Base-by-base conservation (phyloP, 352 stramenopile species). In the Pythium biforme region DNA sequence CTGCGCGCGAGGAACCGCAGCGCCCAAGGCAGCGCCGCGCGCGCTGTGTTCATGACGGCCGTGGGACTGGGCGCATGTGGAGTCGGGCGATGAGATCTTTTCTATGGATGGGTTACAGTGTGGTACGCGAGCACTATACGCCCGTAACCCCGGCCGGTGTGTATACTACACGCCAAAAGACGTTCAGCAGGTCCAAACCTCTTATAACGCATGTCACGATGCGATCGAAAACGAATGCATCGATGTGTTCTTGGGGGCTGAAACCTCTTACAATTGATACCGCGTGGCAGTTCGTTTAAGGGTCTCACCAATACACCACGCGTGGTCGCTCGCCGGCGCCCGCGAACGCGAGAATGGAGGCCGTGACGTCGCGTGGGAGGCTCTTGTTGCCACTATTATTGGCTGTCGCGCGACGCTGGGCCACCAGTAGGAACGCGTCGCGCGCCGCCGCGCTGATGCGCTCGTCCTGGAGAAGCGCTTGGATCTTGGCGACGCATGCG, bases 1-100 rank as follows among this genome's bases (percentile, higher is more conserved):
- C 53, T 39, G 15, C 39, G 37, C 53, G 40, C 39, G 8, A 60
- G 53, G 26, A 51, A 60, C 17, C 14, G 17, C 10, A 60, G 53
- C 53, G 40, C 31, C 39, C 19, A 15, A 4, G 22, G 3, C 12
- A 52, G 45, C 10, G 45, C 45, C 9, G 45, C 25, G 45, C 45
- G 45, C 37, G 37, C 5, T 10, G 31, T 10, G 31, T 5, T 34
- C 31, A 10, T 34, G 5, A 34, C n/a, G n/a, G n/a, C n/a, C n/a
- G n/a, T n/a, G n/a, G n/a, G n/a, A n/a, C n/a, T n/a, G n/a, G n/a
- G n/a, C n/a, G 31, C 31, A 34, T 34, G 31, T 5, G 31, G 10
- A 34, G 31, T n/a, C n/a, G n/a, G n/a, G n/a, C 5, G 31, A 34
- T 5, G 31, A 34, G 31, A 34, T 34, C 31, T 34, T 34, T 5